These are phyloP conservation scores for Teratosphaeria nubilosa DNA, from an alignment of 2,329 filamentous ascomycete species.

Conservation along the genomic window DNA sequence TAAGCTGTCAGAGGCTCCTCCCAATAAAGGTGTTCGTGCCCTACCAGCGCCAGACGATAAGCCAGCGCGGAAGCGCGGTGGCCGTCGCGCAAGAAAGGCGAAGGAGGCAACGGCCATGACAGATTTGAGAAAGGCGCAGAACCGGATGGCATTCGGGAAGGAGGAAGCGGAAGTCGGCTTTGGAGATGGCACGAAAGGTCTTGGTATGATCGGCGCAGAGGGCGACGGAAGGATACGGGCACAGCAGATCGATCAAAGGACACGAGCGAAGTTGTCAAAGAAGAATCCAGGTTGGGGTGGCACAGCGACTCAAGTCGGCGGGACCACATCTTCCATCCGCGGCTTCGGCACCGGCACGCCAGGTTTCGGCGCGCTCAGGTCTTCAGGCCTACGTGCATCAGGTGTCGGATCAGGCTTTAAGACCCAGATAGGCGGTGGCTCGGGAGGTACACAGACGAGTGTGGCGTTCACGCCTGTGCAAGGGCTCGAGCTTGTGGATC, in stretches of 20 bases:
- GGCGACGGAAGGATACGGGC: conserved; percentile 84
- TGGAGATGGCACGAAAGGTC: conserved; percentile 72
- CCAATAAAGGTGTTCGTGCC: conserved; percentile 78
- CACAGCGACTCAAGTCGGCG: conserved; percentile 40
- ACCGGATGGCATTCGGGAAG: conserved; percentile 89
- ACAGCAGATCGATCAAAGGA: conserved; percentile 84
- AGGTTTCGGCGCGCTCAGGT: conserved; percentile 65
- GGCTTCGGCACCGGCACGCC: conserved; percentile 48
- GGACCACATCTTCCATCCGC: conserved; percentile 71
- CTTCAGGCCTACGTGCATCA: conserved; percentile 67
- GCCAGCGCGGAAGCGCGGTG: conserved; percentile 82
- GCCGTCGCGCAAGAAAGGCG: conserved; percentile 77
- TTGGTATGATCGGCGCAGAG: conserved; percentile 89
- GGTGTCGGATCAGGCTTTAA: conserved; percentile 55
- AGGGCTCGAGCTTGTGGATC: conserved; percentile 88
- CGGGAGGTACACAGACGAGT: conserved; percentile 56
- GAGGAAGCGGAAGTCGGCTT: conserved; percentile 92
- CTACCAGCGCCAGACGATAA: conserved; percentile 93
- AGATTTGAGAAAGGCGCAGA: conserved; percentile 89
- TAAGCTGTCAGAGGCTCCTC: conserved; percentile 83
- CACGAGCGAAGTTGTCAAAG: conserved; percentile 82
- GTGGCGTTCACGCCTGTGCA: conserved; percentile 92
- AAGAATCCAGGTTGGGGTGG: conserved; percentile 94
- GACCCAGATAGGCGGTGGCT: conserved; percentile 37
- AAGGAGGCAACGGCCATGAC: conserved; percentile 98